phyloP scores from a whole-genome alignment of 2,329 filamentous ascomycete genomes.

The Colletotrichum graminicola region DNA sequence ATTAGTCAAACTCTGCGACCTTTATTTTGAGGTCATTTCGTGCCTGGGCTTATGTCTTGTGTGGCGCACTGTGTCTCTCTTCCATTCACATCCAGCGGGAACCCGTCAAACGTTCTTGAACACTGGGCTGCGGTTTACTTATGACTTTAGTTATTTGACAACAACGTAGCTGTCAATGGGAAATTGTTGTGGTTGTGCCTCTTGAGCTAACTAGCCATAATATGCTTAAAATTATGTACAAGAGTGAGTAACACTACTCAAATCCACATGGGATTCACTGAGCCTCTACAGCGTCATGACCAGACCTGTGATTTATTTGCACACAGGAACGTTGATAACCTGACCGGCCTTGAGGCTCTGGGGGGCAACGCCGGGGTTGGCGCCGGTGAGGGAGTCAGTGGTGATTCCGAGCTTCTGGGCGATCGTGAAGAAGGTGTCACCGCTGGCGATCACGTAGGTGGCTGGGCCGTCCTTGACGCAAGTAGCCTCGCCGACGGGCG shows the following conservation, averaged over 20 bases:
- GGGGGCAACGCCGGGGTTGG: constrained; percentile 19
- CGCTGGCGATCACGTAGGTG: constrained; percentile 77
- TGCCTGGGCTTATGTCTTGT: not conserved
- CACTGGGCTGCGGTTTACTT: not conserved
- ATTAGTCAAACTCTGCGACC: not conserved
- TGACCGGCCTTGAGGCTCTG: constrained; percentile 13
- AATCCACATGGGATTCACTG: not conserved
- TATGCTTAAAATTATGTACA: not conserved
- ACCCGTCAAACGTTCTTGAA: not conserved
- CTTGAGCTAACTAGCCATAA: not conserved
- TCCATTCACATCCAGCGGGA: not conserved
- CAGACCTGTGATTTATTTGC: not conserved
- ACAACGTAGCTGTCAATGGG: not conserved
- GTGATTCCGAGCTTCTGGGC: constrained; percentile 77
- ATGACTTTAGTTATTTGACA: not conserved
- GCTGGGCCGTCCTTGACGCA: constrained; percentile 18
- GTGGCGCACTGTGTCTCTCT: not conserved
- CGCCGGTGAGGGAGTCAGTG: constrained; percentile 16
- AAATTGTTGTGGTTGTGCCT: not conserved
- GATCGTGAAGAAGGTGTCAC: constrained; percentile 83
- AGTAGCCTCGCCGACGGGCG: constrained; percentile 1
- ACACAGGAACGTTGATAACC: constrained; percentile 28
- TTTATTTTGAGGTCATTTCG: not conserved
- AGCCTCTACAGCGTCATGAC: too few relatives aligned
- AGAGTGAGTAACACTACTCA: not conserved